phyloP scores from a whole-genome alignment of 306 rosid species.

The Citrullus amarus region DNA sequence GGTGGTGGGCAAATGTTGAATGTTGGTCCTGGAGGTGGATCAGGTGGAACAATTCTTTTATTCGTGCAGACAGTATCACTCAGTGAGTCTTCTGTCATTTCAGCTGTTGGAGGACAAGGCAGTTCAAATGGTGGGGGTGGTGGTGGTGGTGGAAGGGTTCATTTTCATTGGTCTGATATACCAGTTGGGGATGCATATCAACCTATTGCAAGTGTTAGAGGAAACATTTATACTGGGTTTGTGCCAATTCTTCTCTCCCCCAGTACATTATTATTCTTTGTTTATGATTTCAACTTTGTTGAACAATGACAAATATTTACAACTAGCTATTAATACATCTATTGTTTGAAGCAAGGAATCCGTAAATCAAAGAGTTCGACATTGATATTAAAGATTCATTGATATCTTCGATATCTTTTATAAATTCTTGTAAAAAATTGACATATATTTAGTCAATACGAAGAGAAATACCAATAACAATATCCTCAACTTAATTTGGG shows the following conservation, averaged over 20 bases:
- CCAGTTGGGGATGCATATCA: conserved; percentile 80
- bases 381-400: too few species aligned
- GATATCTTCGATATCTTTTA: too few species aligned
- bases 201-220: conserved; percentile 62
- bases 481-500: too few species aligned
- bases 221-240: conserved; percentile 65
- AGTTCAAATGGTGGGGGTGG: conserved; percentile 85
- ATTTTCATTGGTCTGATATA: conserved; percentile 86
- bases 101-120: conserved; percentile 80
- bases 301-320: neutral
- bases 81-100: conserved; percentile 51
- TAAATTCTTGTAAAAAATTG: too few species aligned
- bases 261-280: conserved; percentile 1
- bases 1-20: conserved; percentile 27
- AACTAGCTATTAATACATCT: neutral
- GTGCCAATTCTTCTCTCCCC: conserved; percentile 7
- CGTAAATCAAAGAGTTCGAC: too few species aligned
- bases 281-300: neutral
- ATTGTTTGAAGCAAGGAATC: too few species aligned
- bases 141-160: conserved; percentile 96
- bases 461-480: too few species aligned
- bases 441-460: too few species aligned
- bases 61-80: conserved; percentile 56
- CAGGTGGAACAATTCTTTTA: conserved; percentile 91
- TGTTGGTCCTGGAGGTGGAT: conserved; percentile 95